A percentile compares a stretch with the other conserved stretches of the same genome.
Evolutionary conservation across 805 yeast species (phyloP).

Genomic region (Kodamaea kakaduensis): DNA sequence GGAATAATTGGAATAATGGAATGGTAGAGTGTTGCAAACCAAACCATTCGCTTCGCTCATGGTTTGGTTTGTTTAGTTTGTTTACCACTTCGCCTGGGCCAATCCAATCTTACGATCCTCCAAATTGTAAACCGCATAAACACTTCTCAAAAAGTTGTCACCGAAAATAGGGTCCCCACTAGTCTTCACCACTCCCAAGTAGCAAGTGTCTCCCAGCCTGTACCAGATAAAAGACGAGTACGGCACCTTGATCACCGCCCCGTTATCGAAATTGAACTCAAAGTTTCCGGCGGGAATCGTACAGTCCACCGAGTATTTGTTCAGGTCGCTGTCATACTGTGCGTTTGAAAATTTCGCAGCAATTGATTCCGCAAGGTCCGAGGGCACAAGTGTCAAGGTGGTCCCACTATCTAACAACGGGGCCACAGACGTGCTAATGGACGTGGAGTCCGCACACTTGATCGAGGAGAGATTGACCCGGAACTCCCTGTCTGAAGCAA

Average conservation of each 20-base stretch:
- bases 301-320: conserved; percentile 3
- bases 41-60: too few relatives aligned
- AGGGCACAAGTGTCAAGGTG: conserved; percentile 26
- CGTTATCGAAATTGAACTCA: conserved; percentile 5
- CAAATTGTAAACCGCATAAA: conserved; percentile 24
- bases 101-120: conserved; percentile 20
- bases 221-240: conserved; percentile 3
- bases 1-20: too few relatives aligned
- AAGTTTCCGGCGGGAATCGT: conserved; percentile 4
- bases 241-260: conserved; percentile 1
- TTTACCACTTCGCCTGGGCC: conserved; percentile 19
- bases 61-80: too few relatives aligned
- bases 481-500: conserved; percentile 1
- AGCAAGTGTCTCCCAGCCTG: conserved; percentile 5
- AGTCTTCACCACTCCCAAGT: conserved; percentile 5
- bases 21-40: too few relatives aligned
- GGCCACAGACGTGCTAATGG: not conserved
- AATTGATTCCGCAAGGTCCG: conserved; percentile 4
- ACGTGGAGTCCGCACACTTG: conserved; percentile 1
- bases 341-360: conserved; percentile 6
- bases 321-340: not conserved
- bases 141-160: conserved; percentile 25
- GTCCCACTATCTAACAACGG: conserved; percentile 25
- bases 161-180: conserved; percentile 19
- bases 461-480: conserved; percentile 1